These are phyloP conservation scores for Anisodus acutangulus DNA, from an alignment of 257 asterid genomes.

Conservation along the genomic window DNA sequence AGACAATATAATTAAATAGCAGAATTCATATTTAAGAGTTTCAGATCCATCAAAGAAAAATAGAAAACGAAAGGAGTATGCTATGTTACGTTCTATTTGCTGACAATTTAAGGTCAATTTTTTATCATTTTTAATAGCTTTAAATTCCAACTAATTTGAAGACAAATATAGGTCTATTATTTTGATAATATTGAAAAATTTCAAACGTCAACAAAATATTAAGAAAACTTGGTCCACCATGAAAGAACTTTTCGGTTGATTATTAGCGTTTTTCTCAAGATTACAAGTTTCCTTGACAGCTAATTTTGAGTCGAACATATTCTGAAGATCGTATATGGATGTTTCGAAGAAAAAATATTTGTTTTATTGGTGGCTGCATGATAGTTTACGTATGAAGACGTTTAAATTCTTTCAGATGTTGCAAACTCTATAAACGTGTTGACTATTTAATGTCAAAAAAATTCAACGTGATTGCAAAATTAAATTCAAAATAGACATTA, in stretches of 20 bases:
- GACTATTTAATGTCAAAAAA: neutral
- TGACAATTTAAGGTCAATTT: conserved; percentile 18
- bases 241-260: neutral
- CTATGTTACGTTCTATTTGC: neutral
- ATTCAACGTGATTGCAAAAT: neutral
- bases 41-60: neutral
- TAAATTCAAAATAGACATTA: too few species aligned
- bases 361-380: neutral
- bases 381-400: neutral
- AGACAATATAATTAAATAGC: neutral
- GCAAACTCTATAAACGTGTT: conserved; percentile 13
- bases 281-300: neutral
- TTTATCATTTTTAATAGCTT: neutral
- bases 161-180: neutral
- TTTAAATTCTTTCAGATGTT: neutral
- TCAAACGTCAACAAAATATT: conserved; percentile 8
- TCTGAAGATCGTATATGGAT: neutral
- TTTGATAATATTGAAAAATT: neutral
- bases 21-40: neutral
- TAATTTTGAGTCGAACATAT: neutral
- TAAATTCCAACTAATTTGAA: neutral
- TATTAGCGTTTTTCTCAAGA: neutral
- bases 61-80: neutral
- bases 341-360: neutral
- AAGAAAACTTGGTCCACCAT: conserved; percentile 4